phyloP scores from a whole-genome alignment of 805 yeast species.

The Cyberlindnera nakhonratchasimensis region DNA sequence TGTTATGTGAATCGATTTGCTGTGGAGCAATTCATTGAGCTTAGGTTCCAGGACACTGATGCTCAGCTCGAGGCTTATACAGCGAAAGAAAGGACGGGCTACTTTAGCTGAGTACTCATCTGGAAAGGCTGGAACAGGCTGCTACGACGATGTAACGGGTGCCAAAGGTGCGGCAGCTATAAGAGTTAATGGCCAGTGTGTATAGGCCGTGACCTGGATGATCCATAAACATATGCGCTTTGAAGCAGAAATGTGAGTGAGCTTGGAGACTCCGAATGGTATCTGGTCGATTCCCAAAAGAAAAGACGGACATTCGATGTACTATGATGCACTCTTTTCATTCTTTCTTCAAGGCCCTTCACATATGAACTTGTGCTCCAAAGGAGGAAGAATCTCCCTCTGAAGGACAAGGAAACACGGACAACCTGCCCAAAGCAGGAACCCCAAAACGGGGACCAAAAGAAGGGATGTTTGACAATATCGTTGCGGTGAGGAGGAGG shows the following conservation, averaged over 20 bases:
- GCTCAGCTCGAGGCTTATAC: too few species aligned
- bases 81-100: too few species aligned
- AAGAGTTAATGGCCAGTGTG: too few species aligned
- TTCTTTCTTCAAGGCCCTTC: conserved; percentile 1
- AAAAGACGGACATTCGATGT: conserved; percentile 21
- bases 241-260: conserved; percentile 23
- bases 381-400: not conserved
- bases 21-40: too few species aligned
- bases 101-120: too few species aligned
- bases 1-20: too few species aligned
- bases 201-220: too few species aligned
- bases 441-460: conserved; percentile 24
- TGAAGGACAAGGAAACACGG: not conserved
- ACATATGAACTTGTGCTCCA: not conserved
- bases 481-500: not conserved
- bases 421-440: conserved; percentile 2
- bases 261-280: conserved; percentile 31
- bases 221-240: too few species aligned
- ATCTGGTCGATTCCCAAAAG: not conserved
- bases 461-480: conserved; percentile 18
- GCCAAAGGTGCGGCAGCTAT: too few species aligned
- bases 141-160: too few species aligned
- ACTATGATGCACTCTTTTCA: conserved; percentile 30
- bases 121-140: too few species aligned
- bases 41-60: too few species aligned